Evolutionary conservation across 345 rosid genomes (phyloP).

Genomic region (Hypericum perforatum): DNA sequence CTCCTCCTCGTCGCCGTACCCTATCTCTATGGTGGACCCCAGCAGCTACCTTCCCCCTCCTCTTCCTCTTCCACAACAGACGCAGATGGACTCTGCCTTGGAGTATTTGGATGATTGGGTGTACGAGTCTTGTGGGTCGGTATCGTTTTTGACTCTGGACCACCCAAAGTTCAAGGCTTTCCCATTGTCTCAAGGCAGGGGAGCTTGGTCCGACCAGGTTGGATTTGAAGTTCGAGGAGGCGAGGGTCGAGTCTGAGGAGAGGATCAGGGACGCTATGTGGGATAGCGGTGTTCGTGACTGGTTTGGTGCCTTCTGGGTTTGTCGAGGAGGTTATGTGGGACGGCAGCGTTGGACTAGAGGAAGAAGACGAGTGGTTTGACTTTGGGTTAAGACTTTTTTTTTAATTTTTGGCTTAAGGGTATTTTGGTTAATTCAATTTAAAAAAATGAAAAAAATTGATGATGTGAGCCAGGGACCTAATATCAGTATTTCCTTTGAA

Average conservation of each 20-base stretch:
- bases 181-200: slow-evolving; percentile 52
- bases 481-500: too few species aligned
- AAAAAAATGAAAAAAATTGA: too few species aligned
- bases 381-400: too few species aligned
- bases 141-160: slow-evolving; percentile 79
- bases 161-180: slow-evolving; percentile 93
- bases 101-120: slow-evolving; percentile 91
- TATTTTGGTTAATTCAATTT: too few species aligned
- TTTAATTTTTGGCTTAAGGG: too few species aligned
- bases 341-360: too few species aligned
- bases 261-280: slow-evolving; percentile 89
- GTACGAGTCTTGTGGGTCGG: slow-evolving; percentile 88
- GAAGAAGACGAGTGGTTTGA: too few species aligned
- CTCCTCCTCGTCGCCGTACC: slow-evolving; percentile 15
- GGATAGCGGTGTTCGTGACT: slow-evolving; percentile 58
- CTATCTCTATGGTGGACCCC: slow-evolving; percentile 72
- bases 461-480: too few species aligned
- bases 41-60: slow-evolving; percentile 29
- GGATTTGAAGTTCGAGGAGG: slow-evolving; percentile 71
- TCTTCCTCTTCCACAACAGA: slow-evolving; percentile 14
- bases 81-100: slow-evolving; percentile 67
- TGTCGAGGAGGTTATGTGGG: slow-evolving; percentile 85
- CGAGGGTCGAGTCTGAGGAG: slow-evolving; percentile 66
- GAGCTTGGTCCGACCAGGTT: slow-evolving; percentile 58
- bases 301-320: slow-evolving; percentile 64